phyloP scores from a whole-genome alignment of 495 filamentous ascomycete genomes.

The Zalerion maritima region DNA sequence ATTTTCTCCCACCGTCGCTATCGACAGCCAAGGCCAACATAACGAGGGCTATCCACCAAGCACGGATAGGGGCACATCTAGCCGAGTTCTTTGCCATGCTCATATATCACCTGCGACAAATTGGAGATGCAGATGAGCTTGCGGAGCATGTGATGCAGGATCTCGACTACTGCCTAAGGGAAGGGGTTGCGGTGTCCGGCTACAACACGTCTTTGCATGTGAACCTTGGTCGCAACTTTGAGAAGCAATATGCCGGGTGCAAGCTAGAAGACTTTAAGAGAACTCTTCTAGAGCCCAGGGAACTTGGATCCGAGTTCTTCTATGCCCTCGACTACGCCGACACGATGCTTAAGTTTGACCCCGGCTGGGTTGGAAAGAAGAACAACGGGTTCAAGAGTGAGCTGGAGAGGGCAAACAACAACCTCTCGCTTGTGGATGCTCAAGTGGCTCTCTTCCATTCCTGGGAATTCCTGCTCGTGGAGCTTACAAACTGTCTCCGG shows the following conservation, averaged over 20 bases:
- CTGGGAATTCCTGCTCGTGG: constrained; percentile 80
- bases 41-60: constrained; percentile 40
- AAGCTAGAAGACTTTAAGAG: constrained; percentile 61
- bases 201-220: constrained; percentile 80
- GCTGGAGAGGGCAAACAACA: constrained; percentile 72
- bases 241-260: constrained; percentile 55
- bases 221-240: constrained; percentile 74
- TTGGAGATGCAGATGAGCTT: constrained; percentile 45
- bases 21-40: constrained; percentile 27
- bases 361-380: constrained; percentile 53
- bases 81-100: constrained; percentile 87
- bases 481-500: constrained; percentile 58
- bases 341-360: constrained; percentile 58
- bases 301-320: constrained; percentile 60
- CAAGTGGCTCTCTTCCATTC: constrained; percentile 75
- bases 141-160: constrained; percentile 54
- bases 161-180: constrained; percentile 59
- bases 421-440: constrained; percentile 79
- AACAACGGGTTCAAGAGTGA: constrained; percentile 64
- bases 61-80: constrained; percentile 63
- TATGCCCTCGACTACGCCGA: constrained; percentile 65
- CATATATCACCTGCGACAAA: constrained; percentile 64
- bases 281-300: constrained; percentile 43
- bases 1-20: constrained; percentile 39
- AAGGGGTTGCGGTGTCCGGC: constrained; percentile 54